Evolutionary conservation across 2,329 filamentous ascomycete genomes (phyloP).

Genomic region (Hymenoscyphus fructigenus): DNA sequence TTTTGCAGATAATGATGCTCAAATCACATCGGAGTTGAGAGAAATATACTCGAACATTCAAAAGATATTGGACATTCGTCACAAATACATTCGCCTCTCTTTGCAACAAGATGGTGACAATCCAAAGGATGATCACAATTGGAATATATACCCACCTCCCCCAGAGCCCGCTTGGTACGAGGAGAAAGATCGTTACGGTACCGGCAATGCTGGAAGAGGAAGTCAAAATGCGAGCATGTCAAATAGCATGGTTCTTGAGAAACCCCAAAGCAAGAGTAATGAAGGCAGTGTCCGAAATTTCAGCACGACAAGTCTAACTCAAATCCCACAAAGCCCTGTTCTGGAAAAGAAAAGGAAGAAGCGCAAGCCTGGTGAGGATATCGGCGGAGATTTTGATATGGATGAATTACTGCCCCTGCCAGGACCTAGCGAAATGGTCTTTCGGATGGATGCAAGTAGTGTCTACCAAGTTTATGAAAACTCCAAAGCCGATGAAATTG

Average conservation of each 20-base stretch:
- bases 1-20: slow-evolving; percentile 70
- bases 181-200: slow-evolving; percentile 33
- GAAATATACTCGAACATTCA: slow-evolving; percentile 90
- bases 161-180: slow-evolving; percentile 88
- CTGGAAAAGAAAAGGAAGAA: slow-evolving; percentile 53
- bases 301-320: slow-evolving; percentile 22
- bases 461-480: slow-evolving; percentile 92
- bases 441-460: slow-evolving; percentile 75
- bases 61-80: slow-evolving; percentile 80
- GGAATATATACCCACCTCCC: slow-evolving; percentile 88
- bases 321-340: slow-evolving; percentile 38
- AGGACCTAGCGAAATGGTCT: slow-evolving; percentile 65
- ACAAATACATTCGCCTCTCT: slow-evolving; percentile 86
- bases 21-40: slow-evolving; percentile 79
- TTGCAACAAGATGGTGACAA: slow-evolving; percentile 81
- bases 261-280: slow-evolving; percentile 28
- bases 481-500: slow-evolving; percentile 57
- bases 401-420: slow-evolving; percentile 76
- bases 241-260: slow-evolving; percentile 35
- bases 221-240: slow-evolving; percentile 49
- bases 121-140: slow-evolving; percentile 78
- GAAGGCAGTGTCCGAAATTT: slow-evolving; percentile 20
- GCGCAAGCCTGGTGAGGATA: slow-evolving; percentile 83
- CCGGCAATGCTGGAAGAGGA: slow-evolving; percentile 36
- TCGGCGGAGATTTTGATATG: slow-evolving; percentile 89